Evolutionary conservation across 2,329 filamentous ascomycete species (phyloP), one percentile per base, ranked within the genome.

Genomic region (Diaporthe velutina): DNA sequence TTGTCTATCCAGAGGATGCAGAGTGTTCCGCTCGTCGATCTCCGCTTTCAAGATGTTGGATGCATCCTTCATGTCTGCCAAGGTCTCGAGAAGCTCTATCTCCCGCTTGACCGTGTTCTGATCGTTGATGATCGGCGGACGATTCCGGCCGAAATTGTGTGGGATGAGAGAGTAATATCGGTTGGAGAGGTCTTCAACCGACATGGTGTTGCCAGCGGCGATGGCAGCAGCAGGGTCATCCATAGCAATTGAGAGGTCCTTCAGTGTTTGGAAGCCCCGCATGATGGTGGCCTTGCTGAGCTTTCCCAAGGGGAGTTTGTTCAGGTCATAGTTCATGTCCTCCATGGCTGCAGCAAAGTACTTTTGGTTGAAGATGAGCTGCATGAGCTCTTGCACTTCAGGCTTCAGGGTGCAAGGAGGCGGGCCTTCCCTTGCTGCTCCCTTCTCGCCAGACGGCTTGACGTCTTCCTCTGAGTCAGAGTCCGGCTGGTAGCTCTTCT

Each of bases 21-120:
- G 79, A 17, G 85, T 84, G 73, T 88, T 86, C 13, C 84, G 84
- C 38, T 89, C 84, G 52, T 84, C 83, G 76, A 86, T 85, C 58
- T 91, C 89, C 5, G 87, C 85, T 83, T 94, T 95, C 89, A 97
- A 93, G 80, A 98, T 93, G 35, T 92, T 89, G 30, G 91, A 90
- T 2, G 94, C 92, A 75, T 94, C 93, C 83, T 96, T 95, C 94
- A 98, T 96, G 79, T 97, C 94, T 2, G 92, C 93, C 81, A 98
- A 85, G 76, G 92, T 94, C 79, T 97, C 94, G 0, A 98, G 89
- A 77, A 97, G 88, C 58, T 94, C 93, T 78, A 96, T 89, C 83
- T 98, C 95, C 78, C 85, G 89, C 84, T 96, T 95, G 78, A 98
- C 88, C 77, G 88, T 83, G 1, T 78, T 77, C 28, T 89, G 80